Evolutionary conservation across 768 basidiomycete genomes (phyloP), one percentile per base, ranked within the genome.

Genomic region (Pleurotus eryngii): DNA sequence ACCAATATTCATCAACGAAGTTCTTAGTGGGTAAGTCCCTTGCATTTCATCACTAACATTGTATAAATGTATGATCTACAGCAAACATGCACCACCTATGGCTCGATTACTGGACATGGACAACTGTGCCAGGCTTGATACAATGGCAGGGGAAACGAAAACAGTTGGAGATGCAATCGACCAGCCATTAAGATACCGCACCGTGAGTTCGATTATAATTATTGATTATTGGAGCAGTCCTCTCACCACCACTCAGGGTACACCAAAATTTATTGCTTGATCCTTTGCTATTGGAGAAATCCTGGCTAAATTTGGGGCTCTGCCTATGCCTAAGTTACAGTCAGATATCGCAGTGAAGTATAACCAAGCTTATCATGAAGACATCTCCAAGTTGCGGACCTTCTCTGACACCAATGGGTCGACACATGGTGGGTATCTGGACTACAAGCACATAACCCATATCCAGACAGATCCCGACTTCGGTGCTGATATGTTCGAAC

Each of bases 241-340:
- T 15, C 27, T 35, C 30, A 35, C 47, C 22, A 3, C 47, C 27
- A 39, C 12, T 46, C 30, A 57, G 56, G 56, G 56, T 11, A 49
- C 56, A 5, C 56, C 56, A 1, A 14, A 15, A 39, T 57, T 43
- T 20, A 57, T 57, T 24, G 26, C 56, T 48, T 46, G 56, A 20
- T 57, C 56, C 12, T 46, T 57, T n/a, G 43, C 54, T 22, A 5
- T 24, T 22, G 58, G 54, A 26, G 11, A 46, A 17, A 11, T 57
- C 39, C 37, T 57, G 26, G 17, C 1, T 46, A 12, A 56, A 26
- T n/a, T 6, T 37, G 9, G 24, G 24, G 15, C 5, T 18, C 48
- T 24, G 30, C 30, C 24, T 26, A 49, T 48, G 46, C 49, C 49
- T 3, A 35, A 6, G 12, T 35, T 57, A 15, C 46, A 30, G n/a